Percentiles rank a stretch among this genome's conserved stretches.
Conservation (phyloP, 108 stramenopile species). For the Cyclotella choctawhatcheeana region DNA sequence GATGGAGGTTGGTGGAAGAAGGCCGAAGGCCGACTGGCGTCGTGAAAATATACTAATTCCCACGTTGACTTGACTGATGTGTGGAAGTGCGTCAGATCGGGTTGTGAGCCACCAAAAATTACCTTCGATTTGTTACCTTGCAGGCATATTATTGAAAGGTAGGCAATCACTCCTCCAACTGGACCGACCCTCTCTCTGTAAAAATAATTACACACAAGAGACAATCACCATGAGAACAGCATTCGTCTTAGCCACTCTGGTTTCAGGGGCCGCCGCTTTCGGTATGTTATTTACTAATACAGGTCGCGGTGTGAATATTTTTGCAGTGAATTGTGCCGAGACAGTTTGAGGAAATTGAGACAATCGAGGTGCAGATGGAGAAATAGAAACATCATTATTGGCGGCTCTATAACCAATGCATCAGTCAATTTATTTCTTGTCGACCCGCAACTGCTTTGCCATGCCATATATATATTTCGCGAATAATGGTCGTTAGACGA, state of each 20-base stretch:
- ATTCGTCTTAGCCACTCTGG: conserved; percentile 53
- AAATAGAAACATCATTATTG: too few species aligned
- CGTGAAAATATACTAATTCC: conserved; percentile 18
- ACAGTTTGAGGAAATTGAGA: too few species aligned
- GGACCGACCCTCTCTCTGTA: neutral
- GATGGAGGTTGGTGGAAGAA: neutral
- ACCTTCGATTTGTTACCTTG: neutral
- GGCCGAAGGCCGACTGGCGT: neutral
- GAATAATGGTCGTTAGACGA: too few species aligned
- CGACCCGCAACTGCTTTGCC: too few species aligned
- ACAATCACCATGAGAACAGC: conserved; percentile 70
- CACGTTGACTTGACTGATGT: neutral
- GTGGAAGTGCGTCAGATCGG: conserved; percentile 5
- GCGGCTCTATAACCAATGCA: too few species aligned
- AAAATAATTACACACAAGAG: neutral
- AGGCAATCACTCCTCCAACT: neutral
- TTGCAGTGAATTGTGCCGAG: neutral
- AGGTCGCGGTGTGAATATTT: neutral
- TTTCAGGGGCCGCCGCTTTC: conserved; percentile 70
- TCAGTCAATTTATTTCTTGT: too few species aligned
- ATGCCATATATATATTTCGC: too few species aligned
- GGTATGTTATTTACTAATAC: conserved; percentile 54
- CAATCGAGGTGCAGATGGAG: too few species aligned
- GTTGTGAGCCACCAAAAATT: neutral
- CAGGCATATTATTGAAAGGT: neutral